Evolutionary conservation across 192 early-diverging fungal species (phyloP).

Genomic region (Spinellus fusiger): DNA sequence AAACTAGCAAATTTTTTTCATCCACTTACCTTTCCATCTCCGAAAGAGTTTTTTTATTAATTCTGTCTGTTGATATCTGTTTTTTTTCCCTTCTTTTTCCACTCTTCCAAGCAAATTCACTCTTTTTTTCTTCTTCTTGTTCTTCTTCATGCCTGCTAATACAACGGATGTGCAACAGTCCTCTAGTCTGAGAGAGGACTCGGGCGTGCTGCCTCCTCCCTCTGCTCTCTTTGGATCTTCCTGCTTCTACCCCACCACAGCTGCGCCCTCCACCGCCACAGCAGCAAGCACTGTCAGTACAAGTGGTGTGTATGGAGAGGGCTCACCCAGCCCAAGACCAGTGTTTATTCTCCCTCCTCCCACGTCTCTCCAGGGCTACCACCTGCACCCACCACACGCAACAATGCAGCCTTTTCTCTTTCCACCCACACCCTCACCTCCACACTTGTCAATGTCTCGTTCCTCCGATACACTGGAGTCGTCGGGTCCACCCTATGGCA

Average conservation of each 20-base stretch:
- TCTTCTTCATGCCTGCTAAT: background rate
- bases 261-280: background rate
- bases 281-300: background rate
- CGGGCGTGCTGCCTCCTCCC: slow-evolving; percentile 3
- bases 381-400: slow-evolving; percentile 6
- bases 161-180: background rate
- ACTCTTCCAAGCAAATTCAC: background rate
- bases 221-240: slow-evolving; percentile 7
- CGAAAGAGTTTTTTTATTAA: background rate
- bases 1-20: background rate
- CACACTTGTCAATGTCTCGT: background rate
- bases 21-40: background rate
- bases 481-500: background rate
- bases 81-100: slow-evolving; percentile 4
- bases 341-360: slow-evolving; percentile 22
- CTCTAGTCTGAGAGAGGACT: slow-evolving; percentile 4
- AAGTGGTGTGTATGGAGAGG: background rate
- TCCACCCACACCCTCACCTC: slow-evolving; percentile 5
- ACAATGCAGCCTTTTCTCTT: background rate
- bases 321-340: slow-evolving; percentile 1
- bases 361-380: slow-evolving; percentile 15
- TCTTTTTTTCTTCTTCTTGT: background rate
- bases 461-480: background rate
- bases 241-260: slow-evolving; percentile 2
- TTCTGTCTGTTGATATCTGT: background rate